Base-by-base conservation (phyloP, 768 basidiomycete species). In the Lentinus tigrinus region DNA sequence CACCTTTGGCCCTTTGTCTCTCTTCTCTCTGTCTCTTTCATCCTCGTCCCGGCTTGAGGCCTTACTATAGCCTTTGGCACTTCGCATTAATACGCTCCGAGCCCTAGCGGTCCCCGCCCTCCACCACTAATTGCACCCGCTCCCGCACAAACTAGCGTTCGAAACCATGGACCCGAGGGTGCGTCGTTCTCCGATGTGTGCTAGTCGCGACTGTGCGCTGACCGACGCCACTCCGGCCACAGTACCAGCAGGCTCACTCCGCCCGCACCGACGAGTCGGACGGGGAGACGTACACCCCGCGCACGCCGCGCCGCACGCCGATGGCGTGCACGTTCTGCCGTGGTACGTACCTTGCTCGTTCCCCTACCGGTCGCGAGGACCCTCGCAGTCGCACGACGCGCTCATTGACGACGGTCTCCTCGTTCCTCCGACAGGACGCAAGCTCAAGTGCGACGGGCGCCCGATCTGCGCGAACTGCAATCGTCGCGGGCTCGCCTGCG, bases 251-350 rank as follows among this genome's bases (percentile, higher is more conserved):
- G 28, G 36, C 43, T 37, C 44, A 39, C 31, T 47, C 50, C 16
- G 31, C 40, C 34, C 52, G 40, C 42, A 52, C 53, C 47, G 64
- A 68, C 39, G 65, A 66, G 38, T 70, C 69, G 17, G 69, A 71
- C 49, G 62, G 59, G 16, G 70, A 69, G 39, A 34, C 42, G 19
- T 68, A 69, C 47, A 59, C 56, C n/a, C 69, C 66, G 14, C 52
- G 66, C 19, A 69, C 67, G 2, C 77, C 78, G 6, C 73, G 77
- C 58, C 64, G 87, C 53, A 86, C 82, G 0, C 80, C 84, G 0
- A 88, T 90, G 85, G 88, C 88, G 7, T 90, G 88, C 66, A 79
- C 81, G 54, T 90, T 89, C 66, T 90, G 88, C 69, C 76, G 88
- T 70, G 84, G 88, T 85, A 63, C 55, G 72, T 57, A n/a, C n/a